Base-by-base conservation (phyloP, 129 eudicot genomes). In the Saussurea involucrata region DNA sequence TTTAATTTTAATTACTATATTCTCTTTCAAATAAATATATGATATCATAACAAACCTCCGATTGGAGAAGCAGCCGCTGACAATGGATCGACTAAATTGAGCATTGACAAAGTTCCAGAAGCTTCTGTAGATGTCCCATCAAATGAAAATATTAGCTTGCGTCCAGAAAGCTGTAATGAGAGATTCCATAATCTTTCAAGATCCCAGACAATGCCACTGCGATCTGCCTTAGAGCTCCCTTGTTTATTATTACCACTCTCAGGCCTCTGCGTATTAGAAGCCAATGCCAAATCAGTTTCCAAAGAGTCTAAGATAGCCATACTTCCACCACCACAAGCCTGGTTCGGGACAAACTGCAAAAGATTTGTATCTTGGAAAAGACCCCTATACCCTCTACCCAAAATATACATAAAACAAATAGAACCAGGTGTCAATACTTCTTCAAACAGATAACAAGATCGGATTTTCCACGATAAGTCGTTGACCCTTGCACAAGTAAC, bases 11-110 rank as follows among this genome's bases (percentile, higher is more conserved):
- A 1, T 27, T 27, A 27, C 1, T 27, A 27, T 27, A 27, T 27
- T 27, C 29, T 27, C 29, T 27, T 27, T 27, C 29, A 27, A n/a
- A n/a, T n/a, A n/a, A 24, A 64, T 21, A 63, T 76, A 25, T 11
- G 32, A 76, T 57, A 75, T 3, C 29, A 55, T 72, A 49, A 72
- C 85, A 72, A 64, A 91, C 98, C 99, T 60, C 99, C 99, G 10
- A 95, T 88, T 32, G 97, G 95, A 79, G 99, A 95, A 85, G 99
- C 99, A 71, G 96, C 99, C 27, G 95, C 99, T 9, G 99, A 95
- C 82, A 84, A 67, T 31, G 99, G 96, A 87, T 95, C 99, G 12
- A 95, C 99, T 55, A 95, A 86, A 87, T 95, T 95, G 44, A 95
- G 90, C 97, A 95, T 78, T 24, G 97, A 92, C 74, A 86, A 74